A percentile compares a stretch with the other conserved stretches of the same genome.
phyloP scores from a whole-genome alignment of 257 asterid genomes.

The Solanum chilense region DNA sequence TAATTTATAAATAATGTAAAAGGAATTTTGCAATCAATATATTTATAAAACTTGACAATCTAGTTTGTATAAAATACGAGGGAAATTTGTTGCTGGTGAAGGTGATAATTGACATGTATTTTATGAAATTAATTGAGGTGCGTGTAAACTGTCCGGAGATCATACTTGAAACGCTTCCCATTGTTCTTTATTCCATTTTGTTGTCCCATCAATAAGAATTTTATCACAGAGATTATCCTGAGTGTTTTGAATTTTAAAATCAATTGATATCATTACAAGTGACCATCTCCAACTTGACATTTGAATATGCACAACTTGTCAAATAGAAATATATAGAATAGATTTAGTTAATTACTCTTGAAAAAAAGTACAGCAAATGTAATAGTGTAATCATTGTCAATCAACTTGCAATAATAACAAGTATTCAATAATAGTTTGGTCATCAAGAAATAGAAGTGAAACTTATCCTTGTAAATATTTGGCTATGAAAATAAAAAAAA shows the following conservation, averaged over 20 bases:
- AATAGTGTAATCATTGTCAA: not conserved
- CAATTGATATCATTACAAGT: not conserved
- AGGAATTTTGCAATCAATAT: not conserved
- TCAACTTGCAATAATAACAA: not conserved
- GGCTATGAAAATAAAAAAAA: too few species aligned
- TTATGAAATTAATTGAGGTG: not conserved
- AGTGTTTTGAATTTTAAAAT: not conserved
- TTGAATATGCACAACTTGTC: not conserved
- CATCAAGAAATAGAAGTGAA: not conserved
- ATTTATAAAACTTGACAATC: not conserved
- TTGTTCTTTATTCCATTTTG: not conserved
- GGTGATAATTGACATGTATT: not conserved
- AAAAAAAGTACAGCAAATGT: not conserved
- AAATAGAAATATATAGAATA: not conserved
- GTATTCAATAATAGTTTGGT: not conserved
- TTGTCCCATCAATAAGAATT: not conserved
- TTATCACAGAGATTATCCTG: not conserved
- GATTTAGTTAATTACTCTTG: not conserved
- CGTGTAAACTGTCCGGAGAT: not conserved
- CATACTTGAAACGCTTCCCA: not conserved
- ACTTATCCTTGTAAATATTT: not conserved
- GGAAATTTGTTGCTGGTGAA: not conserved
- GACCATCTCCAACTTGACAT: not conserved
- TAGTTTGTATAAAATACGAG: not conserved
- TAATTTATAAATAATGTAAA: not conserved